These are phyloP conservation scores for Calonectria leucothoes DNA, from an alignment of 2,329 filamentous ascomycete genomes.

Conservation along the genomic window DNA sequence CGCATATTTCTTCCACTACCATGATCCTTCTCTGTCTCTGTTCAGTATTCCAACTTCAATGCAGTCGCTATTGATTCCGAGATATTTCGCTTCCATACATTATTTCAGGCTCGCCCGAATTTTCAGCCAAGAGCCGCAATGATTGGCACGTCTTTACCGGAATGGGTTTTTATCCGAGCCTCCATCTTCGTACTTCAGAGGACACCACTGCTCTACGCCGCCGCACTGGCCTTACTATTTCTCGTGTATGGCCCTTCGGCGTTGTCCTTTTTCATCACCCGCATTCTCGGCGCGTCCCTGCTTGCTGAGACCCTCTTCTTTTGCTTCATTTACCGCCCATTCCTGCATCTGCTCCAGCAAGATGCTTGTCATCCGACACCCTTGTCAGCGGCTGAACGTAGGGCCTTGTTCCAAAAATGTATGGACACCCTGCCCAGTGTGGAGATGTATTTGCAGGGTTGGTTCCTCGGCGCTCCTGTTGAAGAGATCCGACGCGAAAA, in stretches of 20 bases:
- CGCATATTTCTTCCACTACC: background rate
- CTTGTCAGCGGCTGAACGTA: constrained; percentile 59
- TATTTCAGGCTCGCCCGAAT: constrained; percentile 9
- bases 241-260: constrained; percentile 29
- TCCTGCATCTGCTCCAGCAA: constrained; percentile 51
- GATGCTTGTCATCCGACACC: constrained; percentile 55
- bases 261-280: constrained; percentile 26
- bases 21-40: background rate
- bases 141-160: constrained; percentile 51
- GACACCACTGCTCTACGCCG: constrained; percentile 54
- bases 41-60: background rate
- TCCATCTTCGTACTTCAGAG: constrained; percentile 58
- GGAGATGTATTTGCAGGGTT: constrained; percentile 68
- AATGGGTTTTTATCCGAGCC: constrained; percentile 58
- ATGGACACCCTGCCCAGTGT: constrained; percentile 65
- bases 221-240: constrained; percentile 42
- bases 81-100: background rate
- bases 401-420: constrained; percentile 67
- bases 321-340: constrained; percentile 56
- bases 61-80: background rate
- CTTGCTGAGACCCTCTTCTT: constrained; percentile 56
- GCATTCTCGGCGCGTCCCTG: constrained; percentile 45
- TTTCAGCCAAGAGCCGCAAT: constrained; percentile 37
- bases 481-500: constrained; percentile 75
- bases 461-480: constrained; percentile 72